phyloP scores from a whole-genome alignment of 768 basidiomycete genomes.

The Pulveroboletus sp. region DNA sequence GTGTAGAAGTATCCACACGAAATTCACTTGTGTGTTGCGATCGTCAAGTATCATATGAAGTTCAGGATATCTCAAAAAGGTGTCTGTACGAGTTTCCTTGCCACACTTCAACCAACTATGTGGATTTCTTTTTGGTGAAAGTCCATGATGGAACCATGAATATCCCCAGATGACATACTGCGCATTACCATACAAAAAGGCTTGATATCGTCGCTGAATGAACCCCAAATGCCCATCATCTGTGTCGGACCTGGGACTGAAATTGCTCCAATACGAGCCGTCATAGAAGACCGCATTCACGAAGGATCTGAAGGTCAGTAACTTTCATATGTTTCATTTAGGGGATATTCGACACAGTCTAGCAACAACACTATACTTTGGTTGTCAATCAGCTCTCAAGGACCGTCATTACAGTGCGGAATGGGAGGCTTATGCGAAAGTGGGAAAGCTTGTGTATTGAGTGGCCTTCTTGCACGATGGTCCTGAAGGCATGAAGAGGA shows the following conservation, averaged over 20 bases:
- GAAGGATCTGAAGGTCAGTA: slow-evolving; percentile 50
- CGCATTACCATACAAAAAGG: slow-evolving; percentile 64
- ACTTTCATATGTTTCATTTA: neutral
- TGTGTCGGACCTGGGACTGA: slow-evolving; percentile 96
- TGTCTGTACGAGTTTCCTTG: slow-evolving; percentile 79
- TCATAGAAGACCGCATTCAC: slow-evolving; percentile 73
- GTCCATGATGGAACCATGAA: neutral
- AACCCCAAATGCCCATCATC: slow-evolving; percentile 60
- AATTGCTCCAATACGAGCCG: slow-evolving; percentile 84
- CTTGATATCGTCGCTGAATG: slow-evolving; percentile 53
- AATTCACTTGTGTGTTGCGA: slow-evolving; percentile 86
- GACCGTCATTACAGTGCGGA: slow-evolving; percentile 80
- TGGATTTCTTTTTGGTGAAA: neutral
- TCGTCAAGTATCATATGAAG: slow-evolving; percentile 85
- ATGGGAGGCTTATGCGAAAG: slow-evolving; percentile 50
- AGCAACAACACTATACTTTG: slow-evolving; percentile 89
- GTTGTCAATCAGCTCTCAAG: slow-evolving; percentile 69
- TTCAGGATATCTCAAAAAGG: slow-evolving; percentile 77
- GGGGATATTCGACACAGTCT: neutral
- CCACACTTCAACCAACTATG: slow-evolving; percentile 55
- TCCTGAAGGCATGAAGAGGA: slow-evolving; percentile 58
- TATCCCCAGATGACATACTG: slow-evolving; percentile 51
- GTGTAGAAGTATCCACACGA: slow-evolving; percentile 53
- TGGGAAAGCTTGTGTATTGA: slow-evolving; percentile 52
- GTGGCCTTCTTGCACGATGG: slow-evolving; percentile 83